phyloP scores from a whole-genome alignment of 2,329 filamentous ascomycete species.

The Pseudogymnoascus sp. region DNA sequence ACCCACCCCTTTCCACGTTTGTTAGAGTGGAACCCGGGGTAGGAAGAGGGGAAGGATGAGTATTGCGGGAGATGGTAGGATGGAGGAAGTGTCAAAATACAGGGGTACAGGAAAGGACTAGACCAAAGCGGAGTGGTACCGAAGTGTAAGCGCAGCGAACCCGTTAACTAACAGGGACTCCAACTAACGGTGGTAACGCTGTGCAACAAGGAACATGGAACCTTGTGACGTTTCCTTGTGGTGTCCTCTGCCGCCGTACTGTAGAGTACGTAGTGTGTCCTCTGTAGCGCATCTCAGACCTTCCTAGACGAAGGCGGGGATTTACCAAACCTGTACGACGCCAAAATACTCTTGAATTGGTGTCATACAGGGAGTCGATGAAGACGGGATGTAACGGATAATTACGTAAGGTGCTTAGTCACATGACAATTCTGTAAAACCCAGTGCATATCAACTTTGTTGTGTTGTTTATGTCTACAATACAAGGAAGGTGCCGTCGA shows the following conservation, averaged over 20 bases:
- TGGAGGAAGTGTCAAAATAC: not conserved
- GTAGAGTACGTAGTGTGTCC: not conserved
- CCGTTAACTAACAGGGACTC: not conserved
- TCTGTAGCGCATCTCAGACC: not conserved
- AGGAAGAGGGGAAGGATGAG: not conserved
- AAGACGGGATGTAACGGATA: not conserved
- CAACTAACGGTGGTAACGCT: not conserved
- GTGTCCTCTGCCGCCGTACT: not conserved
- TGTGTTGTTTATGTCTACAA: not conserved
- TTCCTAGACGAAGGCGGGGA: not conserved
- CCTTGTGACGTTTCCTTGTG: not conserved
- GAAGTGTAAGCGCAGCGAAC: not conserved
- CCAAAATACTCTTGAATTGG: not conserved
- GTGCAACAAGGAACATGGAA: not conserved
- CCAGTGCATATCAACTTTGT: not conserved
- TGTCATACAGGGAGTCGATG: not conserved
- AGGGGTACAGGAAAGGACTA: not conserved
- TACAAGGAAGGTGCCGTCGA: not conserved
- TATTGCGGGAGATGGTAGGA: not conserved
- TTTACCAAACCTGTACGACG: not conserved
- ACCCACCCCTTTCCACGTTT: not conserved
- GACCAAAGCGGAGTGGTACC: not conserved
- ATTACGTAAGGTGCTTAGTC: not conserved
- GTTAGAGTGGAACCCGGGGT: not conserved
- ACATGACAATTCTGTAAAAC: not conserved